These are phyloP conservation scores for Pisolithus microcarpus DNA, from an alignment of 768 basidiomycete species.

Conservation along the genomic window DNA sequence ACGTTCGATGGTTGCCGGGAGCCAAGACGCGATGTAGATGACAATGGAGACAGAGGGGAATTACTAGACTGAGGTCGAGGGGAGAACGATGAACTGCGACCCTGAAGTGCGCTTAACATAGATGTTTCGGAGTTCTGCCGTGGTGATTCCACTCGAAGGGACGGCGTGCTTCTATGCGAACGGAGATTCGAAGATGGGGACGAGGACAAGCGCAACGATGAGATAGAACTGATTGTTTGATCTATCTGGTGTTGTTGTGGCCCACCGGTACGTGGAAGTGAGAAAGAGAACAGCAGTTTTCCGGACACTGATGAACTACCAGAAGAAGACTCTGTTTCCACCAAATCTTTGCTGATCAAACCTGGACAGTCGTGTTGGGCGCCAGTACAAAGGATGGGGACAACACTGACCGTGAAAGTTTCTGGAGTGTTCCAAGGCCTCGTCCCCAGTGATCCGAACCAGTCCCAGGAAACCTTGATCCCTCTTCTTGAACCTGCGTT, in stretches of 20 bases:
- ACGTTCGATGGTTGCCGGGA: constrained; percentile 2
- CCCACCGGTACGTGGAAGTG: constrained; percentile 30
- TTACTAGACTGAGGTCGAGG: constrained; percentile 14
- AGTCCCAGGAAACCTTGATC: constrained; percentile 75
- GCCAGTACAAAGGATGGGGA: not conserved
- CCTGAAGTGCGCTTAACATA: constrained; percentile 10
- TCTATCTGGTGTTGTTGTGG: constrained; percentile 11
- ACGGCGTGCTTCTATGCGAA: constrained; percentile 17
- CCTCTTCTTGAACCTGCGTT: constrained; percentile 78
- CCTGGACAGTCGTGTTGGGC: constrained; percentile 1
- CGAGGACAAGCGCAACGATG: constrained; percentile 11
- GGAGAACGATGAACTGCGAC: constrained; percentile 4
- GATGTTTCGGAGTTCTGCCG: constrained; percentile 17
- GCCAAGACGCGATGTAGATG: constrained; percentile 4
- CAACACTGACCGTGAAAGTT: constrained; percentile 36
- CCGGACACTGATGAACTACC: constrained; percentile 57
- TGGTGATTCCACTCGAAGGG: constrained; percentile 15
- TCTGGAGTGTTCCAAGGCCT: constrained; percentile 44
- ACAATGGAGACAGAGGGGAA: constrained; percentile 5
- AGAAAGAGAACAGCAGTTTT: constrained; percentile 64
- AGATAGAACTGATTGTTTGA: constrained; percentile 13
- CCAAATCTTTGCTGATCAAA: constrained; percentile 55
- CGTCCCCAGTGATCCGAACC: constrained; percentile 47
- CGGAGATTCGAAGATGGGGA: constrained; percentile 8
- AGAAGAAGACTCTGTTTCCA: constrained; percentile 12